Evolutionary conservation across 768 basidiomycete genomes (phyloP).

Genomic region (Strobilomyces dryophilus): DNA sequence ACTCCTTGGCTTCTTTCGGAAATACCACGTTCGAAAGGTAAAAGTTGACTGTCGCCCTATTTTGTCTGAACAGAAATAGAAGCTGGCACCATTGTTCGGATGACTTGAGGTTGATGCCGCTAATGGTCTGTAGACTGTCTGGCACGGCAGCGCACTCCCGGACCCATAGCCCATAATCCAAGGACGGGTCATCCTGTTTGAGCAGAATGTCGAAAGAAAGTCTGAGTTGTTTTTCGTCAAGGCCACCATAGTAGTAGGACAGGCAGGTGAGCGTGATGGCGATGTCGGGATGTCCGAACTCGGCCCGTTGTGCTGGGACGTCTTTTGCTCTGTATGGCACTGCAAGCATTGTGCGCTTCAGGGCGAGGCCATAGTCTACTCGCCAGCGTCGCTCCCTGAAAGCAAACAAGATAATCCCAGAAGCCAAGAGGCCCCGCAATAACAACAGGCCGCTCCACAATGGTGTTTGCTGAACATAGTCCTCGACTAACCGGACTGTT

Average conservation of each 20-base stretch:
- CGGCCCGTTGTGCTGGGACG: conserved; percentile 33
- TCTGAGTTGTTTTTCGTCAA: conserved; percentile 10
- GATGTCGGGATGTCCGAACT: conserved; percentile 38
- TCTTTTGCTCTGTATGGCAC: conserved; percentile 40
- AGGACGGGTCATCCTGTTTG: not conserved
- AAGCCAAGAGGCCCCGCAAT: conserved; percentile 33
- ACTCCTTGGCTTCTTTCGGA: conserved; percentile 29
- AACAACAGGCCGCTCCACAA: conserved; percentile 27
- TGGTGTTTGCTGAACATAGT: not conserved
- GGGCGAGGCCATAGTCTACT: conserved; percentile 36
- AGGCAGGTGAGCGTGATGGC: conserved; percentile 34
- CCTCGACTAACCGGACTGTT: conserved; percentile 6
- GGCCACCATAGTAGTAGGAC: conserved; percentile 36
- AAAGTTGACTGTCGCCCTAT: conserved; percentile 23
- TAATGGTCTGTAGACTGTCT: not conserved
- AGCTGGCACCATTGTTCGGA: conserved; percentile 15
- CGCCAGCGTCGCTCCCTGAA: conserved; percentile 36
- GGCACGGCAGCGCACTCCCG: conserved; percentile 8
- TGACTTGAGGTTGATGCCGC: conserved; percentile 18
- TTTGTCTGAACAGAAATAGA: conserved; percentile 24
- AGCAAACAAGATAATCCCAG: conserved; percentile 29
- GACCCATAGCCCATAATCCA: not conserved
- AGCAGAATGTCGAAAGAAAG: conserved; percentile 1
- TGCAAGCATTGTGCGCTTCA: conserved; percentile 30
- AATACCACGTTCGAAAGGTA: no score